Base-by-base conservation (phyloP, 139 green algal species). In the Nannochloris sp. region DNA sequence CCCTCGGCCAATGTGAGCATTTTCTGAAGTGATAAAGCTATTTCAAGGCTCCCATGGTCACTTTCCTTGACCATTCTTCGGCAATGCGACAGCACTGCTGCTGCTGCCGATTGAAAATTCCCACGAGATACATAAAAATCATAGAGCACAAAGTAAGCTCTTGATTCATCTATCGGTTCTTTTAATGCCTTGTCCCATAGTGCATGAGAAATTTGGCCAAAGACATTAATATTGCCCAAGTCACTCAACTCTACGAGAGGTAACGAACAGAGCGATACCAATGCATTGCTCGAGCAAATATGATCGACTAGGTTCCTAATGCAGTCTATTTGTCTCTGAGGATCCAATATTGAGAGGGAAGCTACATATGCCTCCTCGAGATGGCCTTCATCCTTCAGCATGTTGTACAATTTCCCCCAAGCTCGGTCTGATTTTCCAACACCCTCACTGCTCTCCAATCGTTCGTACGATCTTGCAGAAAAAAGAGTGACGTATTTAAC, bases 311-410 rank as follows among this genome's bases (percentile, higher is more conserved):
- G 58, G 12, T 59, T 62, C 29, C 65, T 62, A 36, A 81, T 45
- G 57, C 66, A 72, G 31, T 81, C 75, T 59, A 75, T 31, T 49
- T 70, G 49, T 12, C 67, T 48, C 62, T 79, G 61, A 3, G 66
- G 17, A 20, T 66, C 62, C 23, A 62, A 23, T 26, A 60, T 70
- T 3, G 55, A 67, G 20, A 79, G 45, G 43, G 70, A 16, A 11
- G 71, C 75, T 6, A 65, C 66, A 26, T 81, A 81, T 10, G 74
- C 73, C 61, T 69, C 70, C 62, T 79, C 55, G 1, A 49, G 64
- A 0, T 44, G 23, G 9, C 66, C 66, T 4, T 8, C 61, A 2
- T 79, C 51, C 33, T 78, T 44, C 4, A 33, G 37, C 36, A 67
- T 65, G 20, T 33, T 55, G 46, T 78, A 81, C 1, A 72, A 48